A percentile compares a stretch with the other conserved stretches of the same genome.
These are phyloP conservation scores for Thalassiosira ordinaria DNA, from an alignment of 352 stramenopile species.

Conservation along the genomic window DNA sequence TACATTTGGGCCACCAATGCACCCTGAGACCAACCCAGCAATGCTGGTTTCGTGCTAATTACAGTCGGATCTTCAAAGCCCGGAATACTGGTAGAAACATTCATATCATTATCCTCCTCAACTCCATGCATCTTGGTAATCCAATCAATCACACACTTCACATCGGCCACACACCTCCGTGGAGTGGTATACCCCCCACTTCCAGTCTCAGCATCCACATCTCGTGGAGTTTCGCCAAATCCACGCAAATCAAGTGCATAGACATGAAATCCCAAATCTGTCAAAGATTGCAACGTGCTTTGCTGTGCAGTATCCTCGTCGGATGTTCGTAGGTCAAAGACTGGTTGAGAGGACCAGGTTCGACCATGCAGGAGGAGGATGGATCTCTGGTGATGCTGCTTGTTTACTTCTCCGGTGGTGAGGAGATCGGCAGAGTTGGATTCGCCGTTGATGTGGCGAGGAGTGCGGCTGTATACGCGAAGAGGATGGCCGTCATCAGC, in stretches of 20 bases:
- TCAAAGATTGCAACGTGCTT: constrained; percentile 65
- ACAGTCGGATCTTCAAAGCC: constrained; percentile 24
- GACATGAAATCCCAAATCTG: constrained; percentile 59
- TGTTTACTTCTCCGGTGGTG: not conserved
- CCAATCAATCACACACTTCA: constrained; percentile 74
- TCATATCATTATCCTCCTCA: not conserved
- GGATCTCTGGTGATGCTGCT: constrained; percentile 15
- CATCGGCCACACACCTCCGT: constrained; percentile 73
- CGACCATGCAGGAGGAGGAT: constrained; percentile 81
- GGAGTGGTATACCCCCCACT: constrained; percentile 62
- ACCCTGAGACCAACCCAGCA: constrained; percentile 84
- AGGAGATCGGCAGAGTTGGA: not conserved
- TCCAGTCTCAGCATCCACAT: constrained; percentile 32
- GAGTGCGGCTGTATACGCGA: constrained; percentile 36
- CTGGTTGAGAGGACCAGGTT: constrained; percentile 82
- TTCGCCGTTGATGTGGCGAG: not conserved
- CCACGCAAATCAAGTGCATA: constrained; percentile 84
- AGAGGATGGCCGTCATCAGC: constrained; percentile 41
- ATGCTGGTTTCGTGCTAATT: constrained; percentile 34
- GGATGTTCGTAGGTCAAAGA: constrained; percentile 59
- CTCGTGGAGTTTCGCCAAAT: constrained; percentile 79
- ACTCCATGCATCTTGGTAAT: constrained; percentile 58
- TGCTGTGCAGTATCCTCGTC: constrained; percentile 29
- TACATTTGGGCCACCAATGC: constrained; percentile 81
- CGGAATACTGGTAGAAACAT: too few species aligned